Evolutionary conservation across 2,329 filamentous ascomycete genomes (phyloP).

Genomic region (Neonectria ditissima): DNA sequence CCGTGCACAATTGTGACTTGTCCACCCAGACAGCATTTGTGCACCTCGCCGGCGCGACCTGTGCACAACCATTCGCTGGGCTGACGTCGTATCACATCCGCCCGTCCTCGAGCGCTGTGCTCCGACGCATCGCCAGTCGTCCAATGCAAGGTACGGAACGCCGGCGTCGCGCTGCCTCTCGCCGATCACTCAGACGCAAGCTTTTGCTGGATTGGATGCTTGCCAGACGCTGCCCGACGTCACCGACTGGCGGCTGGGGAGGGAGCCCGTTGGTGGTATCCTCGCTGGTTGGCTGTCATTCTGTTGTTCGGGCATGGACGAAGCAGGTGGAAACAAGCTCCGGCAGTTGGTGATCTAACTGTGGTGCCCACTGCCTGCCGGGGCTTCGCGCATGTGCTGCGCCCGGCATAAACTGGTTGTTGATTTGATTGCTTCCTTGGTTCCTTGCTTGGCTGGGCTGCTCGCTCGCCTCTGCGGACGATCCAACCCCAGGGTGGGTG

Average conservation of each 20-base stretch:
- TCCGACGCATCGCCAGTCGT: conserved; percentile 37
- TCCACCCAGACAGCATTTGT: conserved; percentile 43
- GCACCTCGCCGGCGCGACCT: conserved; percentile 40
- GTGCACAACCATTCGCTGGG: conserved; percentile 48
- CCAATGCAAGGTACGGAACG: conserved; percentile 46
- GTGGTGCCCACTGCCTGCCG: background rate
- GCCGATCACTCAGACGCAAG: conserved; percentile 38
- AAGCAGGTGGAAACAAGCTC: conserved; percentile 20
- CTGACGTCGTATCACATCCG: conserved; percentile 46
- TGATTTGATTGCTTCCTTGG: conserved; percentile 13
- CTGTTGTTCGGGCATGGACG: conserved; percentile 8
- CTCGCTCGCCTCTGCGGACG: conserved; percentile 20
- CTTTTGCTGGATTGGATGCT: conserved; percentile 34
- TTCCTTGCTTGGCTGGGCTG: conserved; percentile 14
- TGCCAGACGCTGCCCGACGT: conserved; percentile 38
- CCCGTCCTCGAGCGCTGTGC: conserved; percentile 32
- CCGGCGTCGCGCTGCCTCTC: conserved; percentile 38
- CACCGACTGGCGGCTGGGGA: conserved; percentile 37
- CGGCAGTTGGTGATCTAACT: conserved; percentile 23
- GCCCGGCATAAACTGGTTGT: conserved; percentile 15
- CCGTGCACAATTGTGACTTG: conserved; percentile 43
- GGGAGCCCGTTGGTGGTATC: conserved; percentile 36
- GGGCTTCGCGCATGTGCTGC: conserved; percentile 6
- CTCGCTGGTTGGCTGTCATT: conserved; percentile 35
- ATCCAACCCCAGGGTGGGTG: conserved; percentile 20